Base-by-base conservation (phyloP, 331 rosid species). In the Malus hybrid region DNA sequence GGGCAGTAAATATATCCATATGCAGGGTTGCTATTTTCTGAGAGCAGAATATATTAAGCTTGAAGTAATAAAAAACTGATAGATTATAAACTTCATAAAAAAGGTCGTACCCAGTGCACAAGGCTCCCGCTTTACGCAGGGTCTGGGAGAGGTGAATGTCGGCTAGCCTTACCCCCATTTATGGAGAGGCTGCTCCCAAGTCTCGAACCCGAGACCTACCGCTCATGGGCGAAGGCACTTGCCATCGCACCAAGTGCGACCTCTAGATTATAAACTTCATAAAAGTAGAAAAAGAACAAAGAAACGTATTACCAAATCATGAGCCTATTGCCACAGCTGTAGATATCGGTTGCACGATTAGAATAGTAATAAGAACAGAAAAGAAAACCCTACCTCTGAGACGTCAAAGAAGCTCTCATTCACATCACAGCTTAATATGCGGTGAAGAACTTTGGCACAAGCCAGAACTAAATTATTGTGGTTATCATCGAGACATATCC, bases 401-500 rank as follows among this genome's bases (percentile, higher is more conserved):
- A 86, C 70, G 78, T 86, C 83, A 32, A 88, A 92, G 88, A 83
- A 92, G 87, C 67, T 80, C 83, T 92, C 99, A 67, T 94, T 94
- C 74, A 61, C 77, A 78, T 90, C 93, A 90, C 88, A 86, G 71
- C 97, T 81, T 85, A 92, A 71, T 71, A 81, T 83, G 82, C 88
- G 74, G 87, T 86, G 93, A 76, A 92, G 69, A 82, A 81, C 93
- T 88, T 88, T 90, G 44, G 80, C 89, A 78, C 93, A 87, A 54
- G 91, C 96, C 61, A 89, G 86, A 85, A 89, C 91, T 15, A 94
- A 97, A 61, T 95, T 90, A 79, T 65, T 76, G 81, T 92, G 99
- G 83, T 94, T 92, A 83, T 92, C 96, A 85, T 94, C 96, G 48
- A 94, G 91, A 84, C 95, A 88, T 27, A 92, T 83, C 93, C 97